Evolutionary conservation across 1,139 yeast species (phyloP).

Genomic region (Saccharomyces uvarum): DNA sequence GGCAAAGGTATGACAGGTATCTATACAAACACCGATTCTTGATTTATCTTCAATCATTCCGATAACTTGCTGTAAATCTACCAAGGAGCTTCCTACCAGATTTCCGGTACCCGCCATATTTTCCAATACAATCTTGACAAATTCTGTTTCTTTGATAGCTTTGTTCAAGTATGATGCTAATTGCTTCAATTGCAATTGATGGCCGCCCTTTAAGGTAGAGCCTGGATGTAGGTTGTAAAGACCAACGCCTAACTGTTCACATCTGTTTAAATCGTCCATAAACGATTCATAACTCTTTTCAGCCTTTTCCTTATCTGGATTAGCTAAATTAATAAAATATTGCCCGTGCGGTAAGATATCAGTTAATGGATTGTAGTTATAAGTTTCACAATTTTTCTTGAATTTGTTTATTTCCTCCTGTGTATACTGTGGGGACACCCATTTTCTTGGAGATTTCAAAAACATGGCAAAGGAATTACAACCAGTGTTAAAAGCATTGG

Average conservation of each 20-base stretch:
- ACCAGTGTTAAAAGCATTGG: slow-evolving; percentile 69
- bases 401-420: slow-evolving; percentile 62
- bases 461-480: slow-evolving; percentile 86
- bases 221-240: slow-evolving; percentile 94
- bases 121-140: slow-evolving; percentile 83
- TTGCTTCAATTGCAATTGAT: slow-evolving; percentile 51
- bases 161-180: slow-evolving; percentile 73
- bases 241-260: slow-evolving; percentile 80
- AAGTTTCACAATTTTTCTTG: slow-evolving; percentile 49
- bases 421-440: slow-evolving; percentile 76
- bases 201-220: slow-evolving; percentile 70
- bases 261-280: slow-evolving; percentile 75
- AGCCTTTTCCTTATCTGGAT: slow-evolving; percentile 77
- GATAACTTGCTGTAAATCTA: slow-evolving; percentile 71
- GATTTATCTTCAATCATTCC: slow-evolving; percentile 65
- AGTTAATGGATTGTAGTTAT: slow-evolving; percentile 62
- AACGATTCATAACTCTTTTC: slow-evolving; percentile 71
- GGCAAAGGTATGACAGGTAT: slow-evolving; percentile 92
- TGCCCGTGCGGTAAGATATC: slow-evolving; percentile 93
- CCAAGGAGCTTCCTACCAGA: slow-evolving; percentile 72
- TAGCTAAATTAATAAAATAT: slow-evolving; percentile 83
- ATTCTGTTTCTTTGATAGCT: slow-evolving; percentile 64
- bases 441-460: slow-evolving; percentile 80
- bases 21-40: slow-evolving; percentile 89
- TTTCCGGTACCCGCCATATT: slow-evolving; percentile 98